Conservation (phyloP, 108 stramenopile genomes). For the Pseudonitzschia pungens region DNA sequence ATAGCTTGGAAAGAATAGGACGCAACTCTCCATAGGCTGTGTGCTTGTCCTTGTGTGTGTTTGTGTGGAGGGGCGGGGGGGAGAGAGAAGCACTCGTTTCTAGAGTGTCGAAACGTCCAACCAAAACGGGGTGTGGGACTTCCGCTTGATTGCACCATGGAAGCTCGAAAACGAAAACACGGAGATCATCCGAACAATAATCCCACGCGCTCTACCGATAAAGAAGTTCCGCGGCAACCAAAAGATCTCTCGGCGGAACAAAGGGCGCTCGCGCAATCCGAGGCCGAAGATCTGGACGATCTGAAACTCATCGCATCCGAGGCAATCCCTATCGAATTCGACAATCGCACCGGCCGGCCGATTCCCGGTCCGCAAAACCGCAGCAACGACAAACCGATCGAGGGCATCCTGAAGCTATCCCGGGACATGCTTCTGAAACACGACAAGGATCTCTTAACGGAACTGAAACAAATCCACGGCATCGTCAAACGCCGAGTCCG, state of each 20-base stretch:
- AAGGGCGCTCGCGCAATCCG: neutral
- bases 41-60: no score
- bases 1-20: no score
- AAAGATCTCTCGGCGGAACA: neutral
- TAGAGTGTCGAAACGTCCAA: no score
- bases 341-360: neutral
- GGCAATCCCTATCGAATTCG: slow-evolving; percentile 2
- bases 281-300: slow-evolving; percentile 3
- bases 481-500: slow-evolving; percentile 8
- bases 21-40: no score
- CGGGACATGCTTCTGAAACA: neutral
- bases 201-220: no score
- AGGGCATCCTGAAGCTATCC: slow-evolving; percentile 1
- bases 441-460: neutral
- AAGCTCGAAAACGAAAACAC: neutral
- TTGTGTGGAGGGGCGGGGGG: no score
- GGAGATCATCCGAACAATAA: neutral
- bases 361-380: neutral
- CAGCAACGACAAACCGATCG: neutral
- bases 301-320: neutral
- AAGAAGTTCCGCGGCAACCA: neutral
- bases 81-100: no score
- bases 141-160: neutral
- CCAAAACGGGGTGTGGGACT: no score
- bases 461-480: slow-evolving; percentile 5